Evolutionary conservation across 2,329 filamentous ascomycete genomes (phyloP).

Genomic region (Hirsutella thompsonii): DNA sequence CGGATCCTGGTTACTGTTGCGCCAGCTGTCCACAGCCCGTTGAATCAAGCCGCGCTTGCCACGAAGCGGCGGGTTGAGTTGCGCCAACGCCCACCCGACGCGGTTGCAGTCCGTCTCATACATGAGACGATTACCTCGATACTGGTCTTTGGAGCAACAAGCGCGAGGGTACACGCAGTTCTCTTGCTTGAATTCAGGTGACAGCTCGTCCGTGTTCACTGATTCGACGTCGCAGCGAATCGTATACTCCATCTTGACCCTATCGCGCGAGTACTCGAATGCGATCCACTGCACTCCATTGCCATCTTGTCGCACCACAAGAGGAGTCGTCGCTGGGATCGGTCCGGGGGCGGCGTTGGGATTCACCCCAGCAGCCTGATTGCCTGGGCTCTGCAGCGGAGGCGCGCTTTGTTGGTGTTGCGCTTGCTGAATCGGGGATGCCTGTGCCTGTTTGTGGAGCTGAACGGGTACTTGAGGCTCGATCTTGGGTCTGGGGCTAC

Average conservation of each 20-base stretch:
- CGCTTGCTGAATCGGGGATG: conserved; percentile 26
- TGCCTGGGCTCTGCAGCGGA: conserved; percentile 25
- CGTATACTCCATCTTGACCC: conserved; percentile 99
- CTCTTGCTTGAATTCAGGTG: conserved; percentile 86
- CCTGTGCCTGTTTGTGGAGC: conserved; percentile 39
- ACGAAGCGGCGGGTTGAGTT: conserved; percentile 79
- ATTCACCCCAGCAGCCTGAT: conserved; percentile 46
- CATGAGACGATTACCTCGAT: conserved; percentile 85
- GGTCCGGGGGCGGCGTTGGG: conserved; percentile 89
- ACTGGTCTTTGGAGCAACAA: conserved; percentile 89
- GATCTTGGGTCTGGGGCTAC: conserved; percentile 50
- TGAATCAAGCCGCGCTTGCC: conserved; percentile 95
- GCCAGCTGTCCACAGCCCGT: conserved; percentile 94
- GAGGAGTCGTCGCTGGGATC: conserved; percentile 88
- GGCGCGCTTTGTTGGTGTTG: conserved; percentile 24
- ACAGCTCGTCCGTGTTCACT: conserved; percentile 77
- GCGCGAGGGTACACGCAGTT: conserved; percentile 97
- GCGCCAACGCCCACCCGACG: conserved; percentile 96
- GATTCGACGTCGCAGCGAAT: conserved; percentile 97
- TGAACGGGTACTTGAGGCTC: conserved; percentile 48
- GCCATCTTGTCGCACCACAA: conserved; percentile 87
- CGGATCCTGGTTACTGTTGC: conserved; percentile 96
- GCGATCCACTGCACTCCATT: conserved; percentile 99
- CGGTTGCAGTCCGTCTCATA: conserved; percentile 99
- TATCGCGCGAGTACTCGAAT: conserved; percentile 92